Evolutionary conservation across 257 asterid species (phyloP), one percentile per base, ranked within the genome.

Genomic region (Scutellaria barbata): DNA sequence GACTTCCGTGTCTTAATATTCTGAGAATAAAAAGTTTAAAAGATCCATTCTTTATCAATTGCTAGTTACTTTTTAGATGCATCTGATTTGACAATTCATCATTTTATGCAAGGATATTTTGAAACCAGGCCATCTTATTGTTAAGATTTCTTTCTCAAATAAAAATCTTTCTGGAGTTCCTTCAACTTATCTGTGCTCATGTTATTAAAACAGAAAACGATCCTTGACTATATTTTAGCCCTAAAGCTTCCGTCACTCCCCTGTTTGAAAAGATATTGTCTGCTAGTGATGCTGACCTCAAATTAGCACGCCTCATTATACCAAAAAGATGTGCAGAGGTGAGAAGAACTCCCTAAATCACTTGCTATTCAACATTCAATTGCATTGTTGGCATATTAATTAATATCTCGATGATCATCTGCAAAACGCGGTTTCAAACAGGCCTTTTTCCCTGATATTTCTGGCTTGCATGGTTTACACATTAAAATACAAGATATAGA

Each of bases 271-370:
- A 85, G 79, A 3, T 66, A 77, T 63, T 87, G 76, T 84, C 92
- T 64, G 77, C 76, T 35, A 75, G 81, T 56, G 96, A 87, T 64
- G 81, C 85, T 46, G 95, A 89, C 75, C 79, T 73, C 65, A 82
- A 82, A 68, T 71, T 84, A 22, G 86, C 89, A 14, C 88, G 92
- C 58, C 88, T 89, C 48, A 77, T 83, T 60, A 70, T 89, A 75
- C 96, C 96, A 11, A 84, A 79, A 66, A 86, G 61, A 73, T 90
- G 86, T 47, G 96, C 92, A 37, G 89, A 88, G 92, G 92, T 90
- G 81, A 80, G 83, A 75, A 14, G 52, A 68, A 70, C 45, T 64
- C 16, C 16, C 75, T 65, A 6, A 56, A 45, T 68, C 9, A 47
- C 25, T 3, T 20, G 52, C 46, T 68, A 16, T 39, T 67, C 18